Percentiles rank a stretch among this genome's conserved stretches.
Evolutionary conservation across 2,329 filamentous ascomycete species (phyloP).

Genomic region (Karstenula rhodostoma): DNA sequence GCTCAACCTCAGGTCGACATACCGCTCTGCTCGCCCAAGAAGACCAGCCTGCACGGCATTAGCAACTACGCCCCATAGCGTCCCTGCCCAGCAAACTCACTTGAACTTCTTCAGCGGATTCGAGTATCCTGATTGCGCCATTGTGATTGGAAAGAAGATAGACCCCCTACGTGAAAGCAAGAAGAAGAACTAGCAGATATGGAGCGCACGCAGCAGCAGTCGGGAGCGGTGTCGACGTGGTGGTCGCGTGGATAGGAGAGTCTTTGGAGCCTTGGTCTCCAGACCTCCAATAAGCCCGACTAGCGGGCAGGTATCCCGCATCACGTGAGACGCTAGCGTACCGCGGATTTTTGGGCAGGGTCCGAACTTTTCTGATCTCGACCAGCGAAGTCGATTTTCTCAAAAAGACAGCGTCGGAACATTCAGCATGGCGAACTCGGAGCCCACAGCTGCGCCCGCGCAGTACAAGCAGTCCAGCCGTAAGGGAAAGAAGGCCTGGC

Average conservation of each 20-base stretch:
- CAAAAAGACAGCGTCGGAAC: background rate
- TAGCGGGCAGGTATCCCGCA: conserved; percentile 4
- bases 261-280: conserved; percentile 11
- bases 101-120: conserved; percentile 99
- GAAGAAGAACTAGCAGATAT: conserved; percentile 12
- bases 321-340: conserved; percentile 1
- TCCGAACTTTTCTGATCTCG: conserved; percentile 13
- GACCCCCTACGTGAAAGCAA: conserved; percentile 1
- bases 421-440: conserved; percentile 31
- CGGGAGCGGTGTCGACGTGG: conserved; percentile 7
- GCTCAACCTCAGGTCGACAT: conserved; percentile 52
- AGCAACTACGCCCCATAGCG: conserved; percentile 38
- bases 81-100: conserved; percentile 57
- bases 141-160: conserved; percentile 56
- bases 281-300: background rate
- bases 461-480: conserved; percentile 89
- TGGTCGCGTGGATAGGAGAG: conserved; percentile 21
- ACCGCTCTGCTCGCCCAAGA: conserved; percentile 98
- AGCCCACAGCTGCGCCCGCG: conserved; percentile 66
- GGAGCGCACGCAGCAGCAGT: conserved; percentile 14
- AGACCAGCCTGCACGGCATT: conserved; percentile 76
- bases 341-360: conserved; percentile 11
- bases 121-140: conserved; percentile 89
- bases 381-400: background rate
- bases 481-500: conserved; percentile 98